A percentile compares a stretch with the other conserved stretches of the same genome.
These are phyloP conservation scores for Verbena officinalis DNA, from an alignment of 257 asterid species.

Conservation along the genomic window DNA sequence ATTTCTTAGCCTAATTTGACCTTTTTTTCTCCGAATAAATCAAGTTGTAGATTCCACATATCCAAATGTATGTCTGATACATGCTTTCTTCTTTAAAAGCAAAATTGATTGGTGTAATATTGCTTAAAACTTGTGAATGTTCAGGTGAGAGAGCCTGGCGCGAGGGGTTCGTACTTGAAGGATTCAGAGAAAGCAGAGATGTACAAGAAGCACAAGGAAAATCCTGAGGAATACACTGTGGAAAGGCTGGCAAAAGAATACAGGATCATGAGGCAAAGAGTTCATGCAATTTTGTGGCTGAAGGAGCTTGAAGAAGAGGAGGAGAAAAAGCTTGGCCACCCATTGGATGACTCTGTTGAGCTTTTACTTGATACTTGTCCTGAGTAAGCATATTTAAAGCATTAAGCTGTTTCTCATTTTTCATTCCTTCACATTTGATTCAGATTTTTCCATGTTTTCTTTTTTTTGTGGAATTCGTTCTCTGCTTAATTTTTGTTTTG, in stretches of 20 bases:
- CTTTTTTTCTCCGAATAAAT: too few relatives aligned
- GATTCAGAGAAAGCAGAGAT: constrained; percentile 89
- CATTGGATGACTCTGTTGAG: constrained; percentile 78
- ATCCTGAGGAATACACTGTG: constrained; percentile 80
- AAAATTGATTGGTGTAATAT: background rate
- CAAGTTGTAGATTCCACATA: background rate
- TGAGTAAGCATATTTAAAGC: constrained; percentile 64
- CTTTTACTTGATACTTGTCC: constrained; percentile 71
- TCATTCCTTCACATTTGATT: constrained; percentile 14
- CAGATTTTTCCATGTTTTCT: background rate
- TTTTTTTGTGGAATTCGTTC: background rate
- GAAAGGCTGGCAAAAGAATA: constrained; percentile 93
- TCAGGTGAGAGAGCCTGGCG: constrained; percentile 92
- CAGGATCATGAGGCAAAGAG: constrained; percentile 96
- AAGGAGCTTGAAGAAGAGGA: constrained; percentile 82
- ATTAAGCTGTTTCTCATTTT: background rate
- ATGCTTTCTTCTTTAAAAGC: too few relatives aligned
- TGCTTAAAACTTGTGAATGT: constrained; percentile 28
- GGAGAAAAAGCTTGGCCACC: constrained; percentile 77
- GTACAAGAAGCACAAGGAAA: constrained; percentile 86
- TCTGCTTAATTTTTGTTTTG: background rate
- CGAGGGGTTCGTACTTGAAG: constrained; percentile 79
- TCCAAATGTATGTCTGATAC: background rate
- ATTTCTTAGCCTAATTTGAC: background rate
- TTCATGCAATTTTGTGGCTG: constrained; percentile 89